Percentiles rank a stretch among this genome's conserved stretches.
Conservation (phyloP, 2,329 filamentous ascomycete species). For the Fragosphaeria purpurea region DNA sequence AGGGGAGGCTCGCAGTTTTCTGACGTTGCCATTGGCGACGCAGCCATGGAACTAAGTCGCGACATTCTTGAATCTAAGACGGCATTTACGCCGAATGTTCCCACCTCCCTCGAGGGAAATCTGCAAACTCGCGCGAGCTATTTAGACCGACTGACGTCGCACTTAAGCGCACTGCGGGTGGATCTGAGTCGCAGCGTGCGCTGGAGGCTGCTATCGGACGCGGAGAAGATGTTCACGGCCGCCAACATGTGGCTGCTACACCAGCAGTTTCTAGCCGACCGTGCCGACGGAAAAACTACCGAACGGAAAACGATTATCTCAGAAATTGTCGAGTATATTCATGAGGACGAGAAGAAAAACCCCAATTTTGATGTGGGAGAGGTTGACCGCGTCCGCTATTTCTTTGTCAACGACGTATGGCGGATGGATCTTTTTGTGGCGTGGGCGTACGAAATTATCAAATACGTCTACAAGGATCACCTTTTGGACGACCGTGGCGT, state of each 20-base stretch:
- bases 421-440: slow-evolving; percentile 65
- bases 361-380: slow-evolving; percentile 56
- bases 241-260: slow-evolving; percentile 71
- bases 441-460: slow-evolving; percentile 69
- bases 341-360: slow-evolving; percentile 64
- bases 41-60: slow-evolving; percentile 67
- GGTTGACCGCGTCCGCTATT: slow-evolving; percentile 71
- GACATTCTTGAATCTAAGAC: slow-evolving; percentile 74
- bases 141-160: slow-evolving; percentile 61
- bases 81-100: slow-evolving; percentile 60
- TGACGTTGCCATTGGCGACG: slow-evolving; percentile 59
- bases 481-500: slow-evolving; percentile 44
- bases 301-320: slow-evolving; percentile 58
- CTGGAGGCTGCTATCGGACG: slow-evolving; percentile 79
- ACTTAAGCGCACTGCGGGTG: slow-evolving; percentile 57
- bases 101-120: slow-evolving; percentile 72
- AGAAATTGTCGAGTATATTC: slow-evolving; percentile 65
- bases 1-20: slow-evolving; percentile 57
- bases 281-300: slow-evolving; percentile 39
- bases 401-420: slow-evolving; percentile 70
- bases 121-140: slow-evolving; percentile 63
- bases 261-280: slow-evolving; percentile 54
- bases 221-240: slow-evolving; percentile 80
- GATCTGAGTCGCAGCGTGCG: slow-evolving; percentile 56
- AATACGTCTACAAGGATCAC: slow-evolving; percentile 56